These are phyloP conservation scores for Silene latifolia DNA, from an alignment of 148 eudicot species.

Conservation along the genomic window DNA sequence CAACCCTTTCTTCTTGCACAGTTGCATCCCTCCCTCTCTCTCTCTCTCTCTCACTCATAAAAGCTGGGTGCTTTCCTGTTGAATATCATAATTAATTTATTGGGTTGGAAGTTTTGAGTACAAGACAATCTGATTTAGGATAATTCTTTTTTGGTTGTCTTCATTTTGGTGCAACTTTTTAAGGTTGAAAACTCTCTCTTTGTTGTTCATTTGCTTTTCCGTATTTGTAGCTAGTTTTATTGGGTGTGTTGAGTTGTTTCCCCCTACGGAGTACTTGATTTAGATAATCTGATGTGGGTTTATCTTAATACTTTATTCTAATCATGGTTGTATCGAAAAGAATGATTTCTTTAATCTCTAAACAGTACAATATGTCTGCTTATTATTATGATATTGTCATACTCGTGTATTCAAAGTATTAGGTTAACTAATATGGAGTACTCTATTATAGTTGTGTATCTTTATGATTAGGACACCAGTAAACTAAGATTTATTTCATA, in stretches of 20 bases:
- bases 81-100: constrained; percentile 30
- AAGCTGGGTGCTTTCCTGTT: no score
- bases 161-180: constrained; percentile 23
- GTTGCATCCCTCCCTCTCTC: constrained; percentile 9
- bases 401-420: constrained; percentile 48
- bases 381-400: constrained; percentile 28
- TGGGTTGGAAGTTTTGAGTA: constrained; percentile 22
- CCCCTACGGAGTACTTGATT: constrained; percentile 31
- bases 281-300: constrained; percentile 49
- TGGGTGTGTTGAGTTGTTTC: not conserved
- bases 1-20: no score
- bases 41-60: no score
- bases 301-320: constrained; percentile 36
- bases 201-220: no score
- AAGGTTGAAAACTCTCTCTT: constrained; percentile 26
- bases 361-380: constrained; percentile 32
- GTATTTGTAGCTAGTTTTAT: constrained; percentile 17
- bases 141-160: not conserved
- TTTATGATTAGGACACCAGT: constrained; percentile 66
- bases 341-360: constrained; percentile 33
- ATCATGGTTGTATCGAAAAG: constrained; percentile 44
- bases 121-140: constrained; percentile 11
- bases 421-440: constrained; percentile 49
- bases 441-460: constrained; percentile 37
- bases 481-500: constrained; percentile 29